Evolutionary conservation across 176 grass and related monocot genomes (phyloP), one percentile per base, ranked within the genome.

Genomic region (Stipa capillata): DNA sequence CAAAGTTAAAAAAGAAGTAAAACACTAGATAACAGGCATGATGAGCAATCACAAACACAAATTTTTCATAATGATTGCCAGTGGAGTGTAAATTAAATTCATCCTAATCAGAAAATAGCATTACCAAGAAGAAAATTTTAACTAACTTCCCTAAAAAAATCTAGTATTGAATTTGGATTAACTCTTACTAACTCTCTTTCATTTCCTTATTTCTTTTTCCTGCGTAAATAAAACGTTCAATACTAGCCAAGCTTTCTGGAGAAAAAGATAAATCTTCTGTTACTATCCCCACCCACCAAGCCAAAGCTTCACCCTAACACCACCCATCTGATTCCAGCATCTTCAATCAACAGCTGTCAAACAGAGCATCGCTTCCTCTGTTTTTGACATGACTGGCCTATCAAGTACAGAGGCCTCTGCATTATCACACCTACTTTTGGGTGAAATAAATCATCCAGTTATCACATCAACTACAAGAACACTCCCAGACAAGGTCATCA

Each of bases 291-390:
- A 2, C 74, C 55, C 13, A 82, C 53, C 36, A 75, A 84, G 60
- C 15, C 12, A 80, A 81, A 85, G 35, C 77, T 85, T 71, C 52
- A 27, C 21, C 21, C 69, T 65, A 87, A 61, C 85, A 62, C 51
- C 20, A 72, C 53, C 75, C 43, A 80, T 74, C 20, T 29, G 36
- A 52, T 80, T 89, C 70, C 51, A 75, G 25, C 80, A 74, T 68
- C 33, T 84, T 66, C 62, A 80, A 85, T 70, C 61, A 85, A 80
- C 62, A 84, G 34, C 51, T 84, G 60, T 45, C 42, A 81, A 18
- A 54, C 53, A 74, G 6, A 85, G 11, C 53, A 76, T 71, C 54
- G 15, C 16, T 44, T 27, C 1, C 50, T 25, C 47, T 81, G 37
- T 81, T 81, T 76, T 15, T 85, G 77, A 82, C 31, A 82, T 51